Conservation (phyloP, 108 stramenopile genomes). For the Nannochloropsis salina region DNA sequence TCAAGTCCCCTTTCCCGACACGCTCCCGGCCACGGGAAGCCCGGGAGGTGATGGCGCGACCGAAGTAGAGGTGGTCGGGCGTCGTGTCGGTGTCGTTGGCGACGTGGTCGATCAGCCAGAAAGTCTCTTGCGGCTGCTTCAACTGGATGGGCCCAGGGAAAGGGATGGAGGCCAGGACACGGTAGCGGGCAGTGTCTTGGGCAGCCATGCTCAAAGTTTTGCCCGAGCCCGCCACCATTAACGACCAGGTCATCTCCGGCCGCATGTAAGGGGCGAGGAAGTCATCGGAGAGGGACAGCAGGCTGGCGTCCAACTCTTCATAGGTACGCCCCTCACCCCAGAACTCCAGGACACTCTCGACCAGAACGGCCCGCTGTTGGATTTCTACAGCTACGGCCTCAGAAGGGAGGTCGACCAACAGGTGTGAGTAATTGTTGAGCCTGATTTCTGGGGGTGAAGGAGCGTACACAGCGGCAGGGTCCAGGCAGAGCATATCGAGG, state of each 20-base stretch:
- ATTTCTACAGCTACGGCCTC: neutral
- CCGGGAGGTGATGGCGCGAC: constrained; percentile 15
- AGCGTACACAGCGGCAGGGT: neutral
- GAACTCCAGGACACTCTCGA: neutral
- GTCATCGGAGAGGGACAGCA: neutral
- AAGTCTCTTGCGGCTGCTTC: neutral
- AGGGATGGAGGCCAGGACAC: neutral
- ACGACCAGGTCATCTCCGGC: neutral
- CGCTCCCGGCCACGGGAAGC: constrained; percentile 22
- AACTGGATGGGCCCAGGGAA: neutral
- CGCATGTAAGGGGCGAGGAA: constrained; percentile 2
- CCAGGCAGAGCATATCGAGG: neutral
- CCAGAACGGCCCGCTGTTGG: neutral
- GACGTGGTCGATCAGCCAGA: neutral
- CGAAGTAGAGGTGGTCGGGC: neutral
- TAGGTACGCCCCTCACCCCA: neutral
- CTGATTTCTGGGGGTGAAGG: neutral
- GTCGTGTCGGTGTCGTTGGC: neutral
- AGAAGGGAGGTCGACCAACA: neutral
- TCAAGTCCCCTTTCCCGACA: constrained; percentile 72
- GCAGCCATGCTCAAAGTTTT: neutral
- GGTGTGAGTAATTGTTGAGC: neutral
- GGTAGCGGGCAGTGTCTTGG: neutral
- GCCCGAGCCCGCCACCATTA: neutral
- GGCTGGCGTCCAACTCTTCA: neutral